Base-by-base conservation (phyloP, 2,329 filamentous ascomycete species). In the Epichloe baconii region DNA sequence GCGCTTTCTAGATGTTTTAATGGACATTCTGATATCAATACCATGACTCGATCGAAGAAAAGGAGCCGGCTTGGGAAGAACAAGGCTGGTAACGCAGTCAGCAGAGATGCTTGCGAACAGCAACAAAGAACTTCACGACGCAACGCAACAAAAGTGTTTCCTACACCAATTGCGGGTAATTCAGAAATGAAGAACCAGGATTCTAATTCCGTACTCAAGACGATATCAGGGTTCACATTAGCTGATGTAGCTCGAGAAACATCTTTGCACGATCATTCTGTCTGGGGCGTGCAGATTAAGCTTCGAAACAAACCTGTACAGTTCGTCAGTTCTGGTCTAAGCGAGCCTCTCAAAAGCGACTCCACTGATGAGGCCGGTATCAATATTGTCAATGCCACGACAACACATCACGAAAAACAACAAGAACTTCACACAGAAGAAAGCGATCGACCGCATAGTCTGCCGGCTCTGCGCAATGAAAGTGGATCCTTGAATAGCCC, bases 301-400 rank as follows among this genome's bases (percentile, higher is more conserved):
- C 64, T 81, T 10, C 68, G 78, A 50, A 64, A 68, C 43, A 69
- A 68, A 42, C 77, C 78, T 1, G 69, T 81, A 4, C 54, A 55
- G 0, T 81, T 81, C 51, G 64, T 79, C 45, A 79, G 76, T 53
- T 72, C 71, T n/a, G 78, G 77, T 5, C 59, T 69, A 42, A 71
- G 71, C 46, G 69, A 79, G 43, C 76, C 77, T 4, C 61, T 78
- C 3, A 69, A 74, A 51, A 62, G 38, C 21, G 23, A 38, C 11
- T 36, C 10, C 5, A 34, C 10, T 6, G 12, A 12, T 31, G 37
- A 37, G 40, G 10, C 23, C n/a, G 14, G 14, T n/a, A 44, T 26
- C 26, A n/a, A 35, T 17, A 12, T n/a, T 36, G 14, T 6, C 55
- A 59, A 46, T 19, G 21, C 2, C 19, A 52, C 31, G 34, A 40